Evolutionary conservation across 768 basidiomycete genomes (phyloP), one percentile per base, ranked within the genome.

Genomic region (Austroboletus eburneus): DNA sequence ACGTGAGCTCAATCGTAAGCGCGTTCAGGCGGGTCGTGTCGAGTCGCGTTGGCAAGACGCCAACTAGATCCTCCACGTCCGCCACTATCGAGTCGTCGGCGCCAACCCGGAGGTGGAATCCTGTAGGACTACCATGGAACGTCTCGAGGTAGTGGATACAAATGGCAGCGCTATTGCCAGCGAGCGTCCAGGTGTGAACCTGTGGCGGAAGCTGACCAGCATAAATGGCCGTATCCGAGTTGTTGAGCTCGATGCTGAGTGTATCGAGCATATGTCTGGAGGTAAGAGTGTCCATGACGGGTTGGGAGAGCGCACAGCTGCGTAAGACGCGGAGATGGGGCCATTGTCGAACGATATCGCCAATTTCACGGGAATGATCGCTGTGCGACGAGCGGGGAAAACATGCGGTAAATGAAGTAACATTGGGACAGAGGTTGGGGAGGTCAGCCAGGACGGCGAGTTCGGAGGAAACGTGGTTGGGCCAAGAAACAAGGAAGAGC

Each of bases 371-470:
- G 2, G 58, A 62, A 18, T 60, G 48, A 39, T 62, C 61, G 22
- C 50, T 59, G 33, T 62, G 53, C 2, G 61, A 62, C 1, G 58
- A 63, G 12, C 56, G 58, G 3, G 61, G 61, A 22, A 62, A 63
- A 27, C 44, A 56, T 3, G 48, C 51, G 4, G 61, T 60, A 33
- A 65, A 64, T 2, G 58, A 58, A 1, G 48, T 55, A 20, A 64
- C 52, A 18, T 65, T 58, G 10, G 63, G 61, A 41, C 61, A 64
- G 7, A 52, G 35, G 1, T 42, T 48, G 0, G 58, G 57, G 18
- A 64, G 39, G 24, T 56, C 42, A 1, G 55, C 45, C 5, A 64
- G 55, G 22, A 64, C 52, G 2, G 43, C 54, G 13, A 46, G 37
- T 32, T 64, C 58, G 9, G 61, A 50, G 5, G 53, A 44, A 30